Percentiles rank a stretch among this genome's conserved stretches.
Conservation (phyloP, 2,329 filamentous ascomycete genomes). For the Pezicula carpinea region DNA sequence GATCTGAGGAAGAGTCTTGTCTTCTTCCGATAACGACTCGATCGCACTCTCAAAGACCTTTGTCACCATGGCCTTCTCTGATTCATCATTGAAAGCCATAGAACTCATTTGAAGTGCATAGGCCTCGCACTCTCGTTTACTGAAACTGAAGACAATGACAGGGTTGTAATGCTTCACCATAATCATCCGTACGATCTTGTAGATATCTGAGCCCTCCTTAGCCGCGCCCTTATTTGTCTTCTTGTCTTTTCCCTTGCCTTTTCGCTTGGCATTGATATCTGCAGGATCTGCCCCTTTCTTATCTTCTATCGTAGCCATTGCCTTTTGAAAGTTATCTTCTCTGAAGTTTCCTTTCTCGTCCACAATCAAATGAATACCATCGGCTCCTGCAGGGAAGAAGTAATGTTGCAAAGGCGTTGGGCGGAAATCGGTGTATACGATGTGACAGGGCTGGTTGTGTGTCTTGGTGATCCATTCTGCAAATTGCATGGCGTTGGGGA, state of each 20-base stretch:
- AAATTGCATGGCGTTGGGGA: constrained; percentile 98
- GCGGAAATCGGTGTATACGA: constrained; percentile 97
- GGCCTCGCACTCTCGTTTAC: constrained; percentile 92
- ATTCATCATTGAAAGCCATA: constrained; percentile 92
- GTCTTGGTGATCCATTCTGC: constrained; percentile 99
- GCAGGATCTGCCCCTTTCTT: constrained; percentile 81
- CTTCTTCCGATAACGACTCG: constrained; percentile 86
- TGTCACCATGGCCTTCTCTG: constrained; percentile 88
- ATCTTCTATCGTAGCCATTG: constrained; percentile 85
- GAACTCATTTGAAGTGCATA: constrained; percentile 82
- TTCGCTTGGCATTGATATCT: constrained; percentile 73
- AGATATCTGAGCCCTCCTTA: constrained; percentile 75
- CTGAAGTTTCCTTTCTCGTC: constrained; percentile 96
- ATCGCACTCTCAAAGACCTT: constrained; percentile 95
- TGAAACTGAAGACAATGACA: constrained; percentile 99
- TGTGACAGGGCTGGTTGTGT: constrained; percentile 95
- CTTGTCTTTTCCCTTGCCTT: constrained; percentile 88
- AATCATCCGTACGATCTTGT: constrained; percentile 98
- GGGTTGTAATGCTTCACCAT: constrained; percentile 97
- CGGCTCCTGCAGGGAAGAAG: constrained; percentile 89
- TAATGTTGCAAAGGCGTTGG: constrained; percentile 97
- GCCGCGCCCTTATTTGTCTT: constrained; percentile 84
- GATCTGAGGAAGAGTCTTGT: constrained; percentile 85
- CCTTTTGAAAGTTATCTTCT: constrained; percentile 95
- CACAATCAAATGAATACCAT: constrained; percentile 89